These are phyloP conservation scores for Phoma sp. DNA, from an alignment of 2,329 filamentous ascomycete genomes.

Conservation along the genomic window DNA sequence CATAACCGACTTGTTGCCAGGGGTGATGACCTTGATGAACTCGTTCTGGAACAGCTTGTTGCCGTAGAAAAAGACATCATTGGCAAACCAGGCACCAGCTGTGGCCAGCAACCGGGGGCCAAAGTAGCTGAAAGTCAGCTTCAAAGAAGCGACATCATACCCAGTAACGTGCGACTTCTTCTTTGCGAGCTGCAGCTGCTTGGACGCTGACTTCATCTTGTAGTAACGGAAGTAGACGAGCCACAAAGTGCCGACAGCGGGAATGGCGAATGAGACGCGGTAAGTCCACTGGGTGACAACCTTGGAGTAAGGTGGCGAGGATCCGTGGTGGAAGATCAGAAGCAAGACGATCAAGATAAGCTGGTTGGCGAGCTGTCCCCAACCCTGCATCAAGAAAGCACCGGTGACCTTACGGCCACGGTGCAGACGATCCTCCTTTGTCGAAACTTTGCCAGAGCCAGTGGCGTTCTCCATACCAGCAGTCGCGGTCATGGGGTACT, in stretches of 20 bases:
- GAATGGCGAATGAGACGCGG: constrained; percentile 89
- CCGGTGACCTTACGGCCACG: constrained; percentile 94
- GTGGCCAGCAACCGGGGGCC: constrained; percentile 86
- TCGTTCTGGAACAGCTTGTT: constrained; percentile 96
- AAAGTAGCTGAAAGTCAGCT: constrained; percentile 80
- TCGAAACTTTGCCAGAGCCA: constrained; percentile 84
- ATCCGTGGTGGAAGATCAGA: constrained; percentile 84
- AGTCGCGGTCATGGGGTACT: constrained; percentile 96
- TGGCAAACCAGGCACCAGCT: constrained; percentile 89
- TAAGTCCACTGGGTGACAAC: constrained; percentile 87
- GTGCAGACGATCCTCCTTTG: constrained; percentile 90
- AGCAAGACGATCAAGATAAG: constrained; percentile 84
- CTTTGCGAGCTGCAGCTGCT: constrained; percentile 82
- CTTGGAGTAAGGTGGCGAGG: constrained; percentile 74
- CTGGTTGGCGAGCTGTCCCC: constrained; percentile 96
- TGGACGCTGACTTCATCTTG: constrained; percentile 90
- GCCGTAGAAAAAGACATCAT: constrained; percentile 98
- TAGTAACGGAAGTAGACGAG: constrained; percentile 94
- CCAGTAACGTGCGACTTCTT: constrained; percentile 86
- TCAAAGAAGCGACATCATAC: constrained; percentile 86
- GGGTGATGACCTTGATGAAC: constrained; percentile 84
- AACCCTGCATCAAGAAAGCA: constrained; percentile 97
- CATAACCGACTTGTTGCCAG: constrained; percentile 74
- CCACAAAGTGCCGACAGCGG: constrained; percentile 89
- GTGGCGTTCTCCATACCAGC: constrained; percentile 92